Conservation (phyloP, 208 protist species). For the Phytomonas sp. region DNA sequence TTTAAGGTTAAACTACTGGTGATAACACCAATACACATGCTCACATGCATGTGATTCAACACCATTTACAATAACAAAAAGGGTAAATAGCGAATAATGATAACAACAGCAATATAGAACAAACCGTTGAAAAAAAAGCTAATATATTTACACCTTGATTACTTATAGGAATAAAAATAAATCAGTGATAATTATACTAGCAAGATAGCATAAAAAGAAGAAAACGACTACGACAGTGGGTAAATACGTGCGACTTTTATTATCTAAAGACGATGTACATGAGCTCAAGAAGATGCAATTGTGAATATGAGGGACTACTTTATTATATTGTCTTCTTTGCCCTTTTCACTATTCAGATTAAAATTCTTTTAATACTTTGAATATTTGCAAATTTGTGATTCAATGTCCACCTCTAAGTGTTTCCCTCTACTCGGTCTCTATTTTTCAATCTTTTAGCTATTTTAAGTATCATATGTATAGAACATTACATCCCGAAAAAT, state of each 20-base stretch:
- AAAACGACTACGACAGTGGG: conserved; percentile 11
- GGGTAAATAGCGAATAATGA: conserved; percentile 8
- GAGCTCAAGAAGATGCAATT: not conserved
- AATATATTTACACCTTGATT: conserved; percentile 10
- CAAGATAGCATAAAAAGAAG: not conserved
- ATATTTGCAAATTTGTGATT: not conserved
- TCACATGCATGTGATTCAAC: not conserved
- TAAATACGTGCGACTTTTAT: not conserved
- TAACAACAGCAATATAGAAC: conserved; percentile 13
- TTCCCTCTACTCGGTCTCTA: conserved; percentile 6
- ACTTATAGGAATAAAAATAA: conserved; percentile 7
- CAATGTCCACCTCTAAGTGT: not conserved
- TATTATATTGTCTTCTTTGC: not conserved
- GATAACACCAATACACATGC: not conserved
- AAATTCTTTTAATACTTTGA: not conserved
- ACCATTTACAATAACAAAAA: conserved; percentile 7
- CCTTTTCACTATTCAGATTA: not conserved
- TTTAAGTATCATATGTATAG: conserved; percentile 13
- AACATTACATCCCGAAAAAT: not conserved
- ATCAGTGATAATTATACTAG: conserved; percentile 3
- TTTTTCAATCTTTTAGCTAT: conserved; percentile 8
- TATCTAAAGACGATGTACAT: not conserved
- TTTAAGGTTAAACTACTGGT: not conserved
- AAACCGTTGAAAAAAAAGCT: conserved; percentile 10
- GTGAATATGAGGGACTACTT: not conserved